Evolutionary conservation across 73 alveolate genomes (phyloP), one percentile per base, ranked within the genome.

Genomic region (Uronychia setigera): DNA sequence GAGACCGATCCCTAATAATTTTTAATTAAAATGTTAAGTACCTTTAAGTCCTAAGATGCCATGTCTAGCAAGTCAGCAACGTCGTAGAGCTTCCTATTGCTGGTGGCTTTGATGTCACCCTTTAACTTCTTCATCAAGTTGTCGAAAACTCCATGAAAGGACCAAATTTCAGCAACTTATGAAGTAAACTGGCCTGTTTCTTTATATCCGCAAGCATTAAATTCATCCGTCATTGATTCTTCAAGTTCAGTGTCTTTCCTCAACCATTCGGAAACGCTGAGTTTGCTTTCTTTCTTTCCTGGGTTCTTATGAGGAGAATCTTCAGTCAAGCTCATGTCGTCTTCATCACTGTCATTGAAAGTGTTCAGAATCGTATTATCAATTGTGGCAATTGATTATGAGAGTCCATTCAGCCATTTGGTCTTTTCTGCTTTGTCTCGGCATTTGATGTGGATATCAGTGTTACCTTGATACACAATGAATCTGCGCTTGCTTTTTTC

Each of bases 361-460:
- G 32, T 31, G 26, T 35, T 60, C 11, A 60, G 29, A 34, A 57
- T 59, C 75, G 30, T 60, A 58, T 81, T 75, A n/a, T 59, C 80
- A 35, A 74, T 59, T 74, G 46, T 60, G n/a, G 14, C 80, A 35
- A 60, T 75, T 31, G 26, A 32, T 27, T 67, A 74, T 33, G 75
- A 32, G 57, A 91, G 79, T 31, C 92, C 91, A 46, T 60, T 78
- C 0, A 78, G 76, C 94, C 96, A 91, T 1, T 75, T 94, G 0
- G 78, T 85, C 58, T 84, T 90, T 59, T 91, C 96, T 35, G 67
- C 80, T 29, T 79, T 77, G 30, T 80, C 60, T 1, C 28, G 31
- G 0, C 93, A 93, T 87, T 77, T 29, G 5, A 91, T 67, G 60
- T 34, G 28, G 29, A 91, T 91, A 34, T 85, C 83, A 35, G 76